Conservation (phyloP, 2,329 filamentous ascomycete genomes). For the Pseudocercospora vitis region DNA sequence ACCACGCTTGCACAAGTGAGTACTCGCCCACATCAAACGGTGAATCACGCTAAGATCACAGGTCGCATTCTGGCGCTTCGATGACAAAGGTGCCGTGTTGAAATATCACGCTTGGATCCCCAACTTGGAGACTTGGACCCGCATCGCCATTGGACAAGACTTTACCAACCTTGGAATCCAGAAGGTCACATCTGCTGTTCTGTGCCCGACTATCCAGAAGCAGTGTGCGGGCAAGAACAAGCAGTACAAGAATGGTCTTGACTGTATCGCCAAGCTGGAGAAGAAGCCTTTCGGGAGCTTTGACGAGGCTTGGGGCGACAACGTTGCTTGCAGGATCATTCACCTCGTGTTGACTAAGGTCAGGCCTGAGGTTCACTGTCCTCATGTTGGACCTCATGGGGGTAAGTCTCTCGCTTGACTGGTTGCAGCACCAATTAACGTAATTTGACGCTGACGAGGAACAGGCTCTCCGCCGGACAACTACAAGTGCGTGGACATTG, state of each 20-base stretch:
- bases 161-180: conserved; percentile 34
- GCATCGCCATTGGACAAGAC: conserved; percentile 29
- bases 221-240: conserved; percentile 41
- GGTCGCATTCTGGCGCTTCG: conserved; percentile 51
- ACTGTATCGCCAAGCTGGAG: conserved; percentile 39
- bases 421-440: neutral
- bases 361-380: conserved; percentile 34
- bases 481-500: conserved; percentile 34
- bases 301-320: conserved; percentile 48
- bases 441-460: neutral
- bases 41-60: neutral
- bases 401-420: conserved; percentile 1
- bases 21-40: neutral
- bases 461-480: conserved; percentile 10
- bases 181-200: conserved; percentile 26
- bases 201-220: conserved; percentile 39
- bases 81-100: conserved; percentile 45
- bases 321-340: conserved; percentile 46
- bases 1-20: conserved; percentile 23
- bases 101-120: conserved; percentile 50
- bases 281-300: conserved; percentile 44
- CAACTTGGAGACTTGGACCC: conserved; percentile 43
- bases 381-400: conserved; percentile 34
- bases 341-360: conserved; percentile 42
- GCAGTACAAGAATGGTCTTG: conserved; percentile 37